Base-by-base conservation (phyloP, 2,329 filamentous ascomycete species). In the Cryphonectria carpinicola region DNA sequence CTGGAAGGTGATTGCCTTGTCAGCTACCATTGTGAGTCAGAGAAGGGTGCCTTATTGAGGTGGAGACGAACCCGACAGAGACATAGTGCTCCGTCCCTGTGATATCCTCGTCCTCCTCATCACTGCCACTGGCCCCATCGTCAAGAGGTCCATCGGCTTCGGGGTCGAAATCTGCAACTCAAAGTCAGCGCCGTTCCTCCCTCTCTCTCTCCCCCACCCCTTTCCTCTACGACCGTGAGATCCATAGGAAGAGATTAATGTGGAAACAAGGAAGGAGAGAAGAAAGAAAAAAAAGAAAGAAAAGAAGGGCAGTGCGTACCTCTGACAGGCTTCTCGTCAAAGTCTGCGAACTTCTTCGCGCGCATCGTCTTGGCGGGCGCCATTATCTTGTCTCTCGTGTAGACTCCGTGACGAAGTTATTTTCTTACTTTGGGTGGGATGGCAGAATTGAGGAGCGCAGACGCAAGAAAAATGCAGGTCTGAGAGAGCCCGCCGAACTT, bases 11-110 rank as follows among this genome's bases (percentile, higher is more conserved):
- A 67, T 46, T 74, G 69, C 37, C 66, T 54, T 14, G 11, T 64
- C 1, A 64, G 60, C 14, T 11, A 28, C 14, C 6, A 25, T 7
- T n/a, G 37, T 61, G 39, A 28, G 14, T n/a, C 32, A 17, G 60
- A 61, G 22, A 10, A 28, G 19, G 25, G 43, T 17, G 13, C 17
- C 13, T 37, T 41, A 25, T 1, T 65, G 37, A 60, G 61, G 4
- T 13, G 54, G 6, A 13, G 32, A 67, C 84, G 69, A 83, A 92
- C 86, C 91, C 92, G 43, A 97, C 93, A 67, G 87, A 81, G 60
- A 92, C 87, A 78, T 98, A 98, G 79, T 98, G 95, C 76, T 97
- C 95, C 43, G 95, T 92, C 28, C 92, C 94, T 14, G 86, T 85
- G 72, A 87, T 81, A 64, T 85, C 85, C 39, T 86, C 82, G 6